Conservation (phyloP, 106 monocot species). For the Dioscorea alata region DNA sequence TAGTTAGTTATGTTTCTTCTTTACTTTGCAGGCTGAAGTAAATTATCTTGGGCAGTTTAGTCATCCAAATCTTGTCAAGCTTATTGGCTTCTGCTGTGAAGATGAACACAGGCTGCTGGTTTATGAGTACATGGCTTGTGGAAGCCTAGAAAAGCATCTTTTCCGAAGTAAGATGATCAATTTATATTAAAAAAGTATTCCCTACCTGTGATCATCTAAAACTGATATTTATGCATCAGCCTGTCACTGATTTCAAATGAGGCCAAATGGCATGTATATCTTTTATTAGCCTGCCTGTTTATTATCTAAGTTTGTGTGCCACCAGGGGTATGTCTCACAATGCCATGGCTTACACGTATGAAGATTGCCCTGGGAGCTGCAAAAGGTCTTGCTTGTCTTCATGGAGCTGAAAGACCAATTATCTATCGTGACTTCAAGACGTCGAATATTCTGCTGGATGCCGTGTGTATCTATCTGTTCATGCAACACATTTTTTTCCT, state of each 20-base stretch:
- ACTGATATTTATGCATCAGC: no score
- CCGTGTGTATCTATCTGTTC: conserved; percentile 6
- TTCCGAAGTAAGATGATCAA: conserved; percentile 16
- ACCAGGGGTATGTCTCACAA: conserved; percentile 11
- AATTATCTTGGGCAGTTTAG: conserved; percentile 38
- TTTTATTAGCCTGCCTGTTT: no score
- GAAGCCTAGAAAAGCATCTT: conserved; percentile 41
- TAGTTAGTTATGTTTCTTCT: neutral
- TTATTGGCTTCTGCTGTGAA: conserved; percentile 35
- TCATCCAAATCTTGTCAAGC: conserved; percentile 31
- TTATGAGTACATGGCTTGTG: conserved; percentile 35
- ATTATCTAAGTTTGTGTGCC: neutral
- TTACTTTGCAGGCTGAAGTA: conserved; percentile 25
- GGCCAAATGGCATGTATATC: no score
- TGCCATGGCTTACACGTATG: conserved; percentile 37
- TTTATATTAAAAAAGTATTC: no score
- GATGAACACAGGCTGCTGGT: conserved; percentile 27
- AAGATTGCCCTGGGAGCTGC: conserved; percentile 46
- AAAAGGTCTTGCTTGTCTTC: conserved; percentile 33
- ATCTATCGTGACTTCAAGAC: conserved; percentile 50
- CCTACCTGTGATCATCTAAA: no score
- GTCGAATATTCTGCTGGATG: conserved; percentile 42
- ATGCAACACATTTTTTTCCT: neutral
- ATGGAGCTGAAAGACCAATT: conserved; percentile 16
- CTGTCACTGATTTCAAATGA: no score